Evolutionary conservation across 2,329 filamentous ascomycete species (phyloP), one percentile per base, ranked within the genome.

Genomic region (Colletotrichum tropicicola): DNA sequence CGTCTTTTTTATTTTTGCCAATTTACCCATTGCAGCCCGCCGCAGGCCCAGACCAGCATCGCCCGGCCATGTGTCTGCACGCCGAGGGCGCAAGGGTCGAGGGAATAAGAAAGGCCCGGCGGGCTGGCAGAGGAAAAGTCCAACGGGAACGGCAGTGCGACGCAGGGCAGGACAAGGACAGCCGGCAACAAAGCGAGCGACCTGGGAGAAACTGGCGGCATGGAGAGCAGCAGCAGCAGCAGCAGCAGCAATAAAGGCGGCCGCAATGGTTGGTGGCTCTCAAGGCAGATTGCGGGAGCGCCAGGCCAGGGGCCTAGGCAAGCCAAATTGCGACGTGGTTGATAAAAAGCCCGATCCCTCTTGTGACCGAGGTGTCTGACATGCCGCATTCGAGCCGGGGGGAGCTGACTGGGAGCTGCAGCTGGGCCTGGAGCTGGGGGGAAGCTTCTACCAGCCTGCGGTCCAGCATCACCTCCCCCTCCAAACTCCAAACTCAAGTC

Each of bases 361-460:
- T 19, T 48, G 54, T n/a, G n/a, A n/a, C n/a, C n/a, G n/a, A n/a
- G n/a, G n/a, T n/a, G n/a, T 62, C 39, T 63, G 57, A 57, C 52
- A 32, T 41, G 39, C 59, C 59, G 63, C 45, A 57, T 57, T 21
- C 59, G 59, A 64, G 63, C 45, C 52, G 39, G 28, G 5, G 28
- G 32, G 35, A 59, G 47, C 47, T 59, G 57, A 45, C 28, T 35
- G 28, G 44, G 25, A 44, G 43, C 19, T 15, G 47, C 23, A 65
- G 48, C 19, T 65, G 48, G 55, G 51, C 32, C 17, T 52, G 17
- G 48, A 41, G 43, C 39, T 43, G 35, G 41, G 2, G 7, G 23
- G 28, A n/a, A 65, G 61, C 61, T 65, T 53, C 27, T 25, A 61
- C 57, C 61, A 65, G 43, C 43, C 12, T 35, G 49, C 44, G 61